A percentile compares a stretch with the other conserved stretches of the same genome.
These are phyloP conservation scores for Pyrenula aspistea DNA, from an alignment of 495 filamentous ascomycete species.

Conservation along the genomic window DNA sequence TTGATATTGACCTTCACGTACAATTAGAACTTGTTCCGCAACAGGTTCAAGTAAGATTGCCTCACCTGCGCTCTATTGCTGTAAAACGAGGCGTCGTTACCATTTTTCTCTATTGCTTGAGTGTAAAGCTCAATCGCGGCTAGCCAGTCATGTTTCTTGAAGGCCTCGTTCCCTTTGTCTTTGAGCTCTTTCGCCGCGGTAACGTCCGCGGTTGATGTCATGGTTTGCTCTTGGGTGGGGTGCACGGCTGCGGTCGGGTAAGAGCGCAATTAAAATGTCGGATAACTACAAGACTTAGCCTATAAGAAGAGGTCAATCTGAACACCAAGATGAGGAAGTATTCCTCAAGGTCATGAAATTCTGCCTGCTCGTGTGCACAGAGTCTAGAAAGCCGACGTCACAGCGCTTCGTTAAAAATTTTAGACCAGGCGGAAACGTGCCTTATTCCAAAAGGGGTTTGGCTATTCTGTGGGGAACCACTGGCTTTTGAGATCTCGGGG, in stretches of 20 bases:
- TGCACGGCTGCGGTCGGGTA: background rate
- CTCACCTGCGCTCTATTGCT: constrained; percentile 87
- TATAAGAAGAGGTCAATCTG: too few relatives aligned
- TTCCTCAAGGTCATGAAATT: background rate
- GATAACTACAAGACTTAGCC: too few relatives aligned
- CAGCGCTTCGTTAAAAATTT: background rate
- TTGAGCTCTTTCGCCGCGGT: constrained; percentile 74
- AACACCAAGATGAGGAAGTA: too few relatives aligned
- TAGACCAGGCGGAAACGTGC: background rate
- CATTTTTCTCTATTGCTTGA: constrained; percentile 78
- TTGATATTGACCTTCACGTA: constrained; percentile 72
- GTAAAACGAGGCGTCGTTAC: constrained; percentile 78
- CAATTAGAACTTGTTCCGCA: background rate
- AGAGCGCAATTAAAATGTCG: too few relatives aligned
- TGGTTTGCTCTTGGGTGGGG: background rate
- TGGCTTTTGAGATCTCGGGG: background rate
- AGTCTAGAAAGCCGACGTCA: background rate
- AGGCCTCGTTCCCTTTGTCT: constrained; percentile 88
- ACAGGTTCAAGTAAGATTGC: too few relatives aligned
- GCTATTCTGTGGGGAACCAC: background rate
- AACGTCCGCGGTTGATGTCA: constrained; percentile 22
- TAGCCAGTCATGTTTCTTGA: constrained; percentile 78
- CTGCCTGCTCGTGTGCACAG: background rate
- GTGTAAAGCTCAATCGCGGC: constrained; percentile 76
- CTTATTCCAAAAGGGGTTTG: background rate